Percentiles rank a stretch among this genome's conserved stretches.
Evolutionary conservation across 2,329 filamentous ascomycete genomes (phyloP).

Genomic region (Botrytis porri): DNA sequence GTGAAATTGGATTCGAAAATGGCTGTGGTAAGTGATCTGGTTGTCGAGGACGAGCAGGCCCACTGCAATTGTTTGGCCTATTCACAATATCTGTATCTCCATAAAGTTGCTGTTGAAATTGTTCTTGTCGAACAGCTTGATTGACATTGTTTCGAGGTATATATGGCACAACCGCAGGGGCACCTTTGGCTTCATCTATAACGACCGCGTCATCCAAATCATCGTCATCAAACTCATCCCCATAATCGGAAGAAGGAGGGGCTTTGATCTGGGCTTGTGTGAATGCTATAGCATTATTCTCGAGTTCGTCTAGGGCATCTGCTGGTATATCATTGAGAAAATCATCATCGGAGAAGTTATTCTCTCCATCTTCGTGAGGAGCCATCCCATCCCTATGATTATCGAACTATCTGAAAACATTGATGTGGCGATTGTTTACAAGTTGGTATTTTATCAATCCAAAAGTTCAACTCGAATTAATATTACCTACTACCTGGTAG

Average conservation of each 20-base stretch:
- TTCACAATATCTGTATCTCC: constrained; percentile 20
- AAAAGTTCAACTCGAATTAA: background rate
- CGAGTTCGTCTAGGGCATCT: constrained; percentile 58
- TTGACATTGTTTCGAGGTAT: constrained; percentile 24
- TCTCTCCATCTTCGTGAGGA: constrained; percentile 43
- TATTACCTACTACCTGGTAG: too few relatives aligned
- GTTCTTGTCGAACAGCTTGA: constrained; percentile 27
- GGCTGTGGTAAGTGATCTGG: constrained; percentile 9
- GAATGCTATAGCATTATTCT: constrained; percentile 60
- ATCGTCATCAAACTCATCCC: constrained; percentile 39
- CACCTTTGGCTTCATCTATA: constrained; percentile 38
- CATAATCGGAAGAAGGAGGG: constrained; percentile 40
- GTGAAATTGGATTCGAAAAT: constrained; percentile 15
- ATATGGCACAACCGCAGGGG: constrained; percentile 24
- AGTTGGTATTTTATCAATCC: background rate
- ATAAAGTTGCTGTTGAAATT: constrained; percentile 31
- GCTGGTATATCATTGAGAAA: constrained; percentile 60
- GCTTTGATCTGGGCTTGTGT: constrained; percentile 41
- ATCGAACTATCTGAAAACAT: constrained; percentile 24
- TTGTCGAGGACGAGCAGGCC: constrained; percentile 22
- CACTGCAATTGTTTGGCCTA: constrained; percentile 18
- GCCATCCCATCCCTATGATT: constrained; percentile 40
- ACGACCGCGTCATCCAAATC: constrained; percentile 56
- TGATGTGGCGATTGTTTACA: background rate
- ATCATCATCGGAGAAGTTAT: constrained; percentile 64